phyloP scores from a whole-genome alignment of 2,329 filamentous ascomycete species.

The Fusarium pilosicola region DNA sequence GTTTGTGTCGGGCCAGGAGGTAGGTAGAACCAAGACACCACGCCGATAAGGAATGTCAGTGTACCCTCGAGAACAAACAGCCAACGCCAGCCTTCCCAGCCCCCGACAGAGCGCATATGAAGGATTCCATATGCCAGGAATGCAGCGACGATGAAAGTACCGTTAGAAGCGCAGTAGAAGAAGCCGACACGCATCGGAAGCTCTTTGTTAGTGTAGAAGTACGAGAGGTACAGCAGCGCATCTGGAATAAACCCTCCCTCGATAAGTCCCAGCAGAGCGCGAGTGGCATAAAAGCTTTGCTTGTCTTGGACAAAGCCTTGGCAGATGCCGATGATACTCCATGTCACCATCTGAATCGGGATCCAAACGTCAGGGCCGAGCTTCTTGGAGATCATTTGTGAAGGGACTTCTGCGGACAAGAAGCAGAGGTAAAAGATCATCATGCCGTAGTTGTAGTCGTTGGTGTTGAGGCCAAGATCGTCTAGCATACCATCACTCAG shows the following conservation, averaged over 20 bases:
- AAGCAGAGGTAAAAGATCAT: conserved; percentile 48
- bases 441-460: conserved; percentile 50
- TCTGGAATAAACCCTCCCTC: conserved; percentile 30
- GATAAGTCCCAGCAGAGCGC: conserved; percentile 54
- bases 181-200: conserved; percentile 71
- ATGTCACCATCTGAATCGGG: conserved; percentile 63
- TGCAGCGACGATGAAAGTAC: conserved; percentile 1
- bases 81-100: conserved; percentile 67
- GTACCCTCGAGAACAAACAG: conserved; percentile 56
- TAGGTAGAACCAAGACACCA: conserved; percentile 37
- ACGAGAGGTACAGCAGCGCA: conserved; percentile 69
- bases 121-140: conserved; percentile 59
- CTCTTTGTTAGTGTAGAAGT: conserved; percentile 67
- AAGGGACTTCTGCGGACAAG: conserved; percentile 59
- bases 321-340: conserved; percentile 49
- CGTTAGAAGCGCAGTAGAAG: conserved; percentile 66
- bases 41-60: conserved; percentile 46
- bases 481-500: conserved; percentile 58
- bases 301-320: conserved; percentile 46
- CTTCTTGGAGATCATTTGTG: conserved; percentile 68
- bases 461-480: conserved; percentile 55
- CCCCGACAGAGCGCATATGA: conserved; percentile 60
- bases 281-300: conserved; percentile 47
- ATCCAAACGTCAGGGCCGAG: conserved; percentile 69
- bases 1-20: conserved; percentile 54